Base-by-base conservation (phyloP, 2,329 filamentous ascomycete genomes). In the Colletotrichum sp. region DNA sequence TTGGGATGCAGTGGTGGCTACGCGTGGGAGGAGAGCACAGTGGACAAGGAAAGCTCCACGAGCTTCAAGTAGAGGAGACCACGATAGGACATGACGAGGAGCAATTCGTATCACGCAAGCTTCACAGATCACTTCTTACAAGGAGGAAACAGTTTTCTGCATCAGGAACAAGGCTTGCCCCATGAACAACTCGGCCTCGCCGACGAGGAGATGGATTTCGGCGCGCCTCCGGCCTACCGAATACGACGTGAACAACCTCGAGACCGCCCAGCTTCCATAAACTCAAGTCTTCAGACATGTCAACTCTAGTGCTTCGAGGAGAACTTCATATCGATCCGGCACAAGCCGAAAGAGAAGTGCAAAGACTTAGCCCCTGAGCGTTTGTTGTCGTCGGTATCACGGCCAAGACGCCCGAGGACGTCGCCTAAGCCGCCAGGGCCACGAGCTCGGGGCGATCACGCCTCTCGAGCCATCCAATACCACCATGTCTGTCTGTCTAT, bases 401-500 rank as follows among this genome's bases (percentile, higher is more conserved):
- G 18, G 18, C 39, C 6, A 52, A 3, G n/a, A 24, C 3, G 44
- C 18, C 18, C n/a, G 12, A 8, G 6, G 44, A 4, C 44, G 4
- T 52, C 44, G n/a, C 6, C 44, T 1, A 8, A 12, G n/a, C n/a
- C 44, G 10, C 10, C n/a, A 52, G n/a, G 6, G 3, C 10, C 10
- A 52, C 44, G 6, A 52, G 6, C 44, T 21, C 6, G n/a, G 12
- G n/a, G n/a, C 44, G 4, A 8, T 13, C 44, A 21, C 44, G 6
- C n/a, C n/a, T 52, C 10, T 52, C n/a, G 7, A 52, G 44, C 12
- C 12, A 21, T 24, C n/a, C 44, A 21, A 21, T 12, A 21, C n/a
- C 12, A 13, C 10, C n/a, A 5, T 21, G 3, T 1, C 4, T 13
- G 6, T 24, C 10, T 21, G 6, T 13, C 0, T 21, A 13, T 52